Percentiles rank a stretch among this genome's conserved stretches.
Evolutionary conservation across 2,329 filamentous ascomycete genomes (phyloP).

Genomic region (Plectosphaerella plurivora): DNA sequence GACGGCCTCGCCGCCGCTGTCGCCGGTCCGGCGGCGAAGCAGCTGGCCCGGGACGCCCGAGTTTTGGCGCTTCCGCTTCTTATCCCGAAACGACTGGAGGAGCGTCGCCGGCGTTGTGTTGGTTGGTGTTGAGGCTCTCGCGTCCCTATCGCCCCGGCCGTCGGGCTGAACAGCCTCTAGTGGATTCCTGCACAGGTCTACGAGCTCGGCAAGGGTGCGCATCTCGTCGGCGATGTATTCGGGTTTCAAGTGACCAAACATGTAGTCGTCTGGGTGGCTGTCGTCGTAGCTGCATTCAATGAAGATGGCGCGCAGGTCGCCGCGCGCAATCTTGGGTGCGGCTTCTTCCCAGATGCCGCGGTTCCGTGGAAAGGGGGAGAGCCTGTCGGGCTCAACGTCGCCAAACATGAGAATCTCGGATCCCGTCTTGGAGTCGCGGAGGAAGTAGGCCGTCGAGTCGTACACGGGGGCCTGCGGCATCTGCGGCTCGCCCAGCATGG

Average conservation of each 20-base stretch:
- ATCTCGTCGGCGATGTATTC: constrained; percentile 79
- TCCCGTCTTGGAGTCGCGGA: constrained; percentile 66
- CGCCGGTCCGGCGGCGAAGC: constrained; percentile 6
- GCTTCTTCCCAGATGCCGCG: constrained; percentile 82
- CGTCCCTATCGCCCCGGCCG: too few species aligned
- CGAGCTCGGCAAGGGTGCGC: constrained; percentile 51
- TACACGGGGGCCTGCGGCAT: constrained; percentile 43
- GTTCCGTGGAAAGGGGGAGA: constrained; percentile 80
- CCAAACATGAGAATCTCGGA: constrained; percentile 90
- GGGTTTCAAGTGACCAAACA: constrained; percentile 89
- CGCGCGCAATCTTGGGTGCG: constrained; percentile 73
- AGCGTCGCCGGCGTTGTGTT: constrained; percentile 76
- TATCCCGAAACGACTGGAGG: constrained; percentile 49
- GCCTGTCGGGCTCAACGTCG: constrained; percentile 86
- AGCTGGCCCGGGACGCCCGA: constrained; percentile 1
- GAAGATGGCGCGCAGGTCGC: constrained; percentile 74
- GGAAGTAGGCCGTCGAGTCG: constrained; percentile 91
- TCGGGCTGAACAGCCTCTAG: too few species aligned
- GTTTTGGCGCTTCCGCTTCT: constrained; percentile 57
- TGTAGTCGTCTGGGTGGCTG: constrained; percentile 65
- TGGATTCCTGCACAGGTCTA: too few species aligned
- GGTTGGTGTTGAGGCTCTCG: constrained; percentile 75
- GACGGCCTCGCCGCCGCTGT: constrained; percentile 37
- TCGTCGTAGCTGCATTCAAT: constrained; percentile 96
- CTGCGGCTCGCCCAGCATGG: too few species aligned